A percentile compares a stretch with the other conserved stretches of the same genome.
phyloP scores from a whole-genome alignment of 106 monocot genomes.

The Dioscorea dumetorum region DNA sequence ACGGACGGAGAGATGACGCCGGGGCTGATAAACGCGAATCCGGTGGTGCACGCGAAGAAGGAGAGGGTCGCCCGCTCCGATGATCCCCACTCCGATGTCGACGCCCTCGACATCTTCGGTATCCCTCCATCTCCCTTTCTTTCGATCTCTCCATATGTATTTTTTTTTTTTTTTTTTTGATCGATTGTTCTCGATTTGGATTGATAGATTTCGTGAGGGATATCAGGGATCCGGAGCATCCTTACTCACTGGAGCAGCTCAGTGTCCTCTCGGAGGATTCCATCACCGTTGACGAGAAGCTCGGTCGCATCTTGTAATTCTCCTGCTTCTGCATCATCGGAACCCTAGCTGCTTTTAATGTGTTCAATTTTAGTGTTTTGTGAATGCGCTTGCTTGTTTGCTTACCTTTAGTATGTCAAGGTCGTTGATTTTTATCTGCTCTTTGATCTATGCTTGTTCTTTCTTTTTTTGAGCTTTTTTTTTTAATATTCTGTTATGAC shows the following conservation, averaged over 20 bases:
- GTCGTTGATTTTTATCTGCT: too few relatives aligned
- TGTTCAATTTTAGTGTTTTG: too few relatives aligned
- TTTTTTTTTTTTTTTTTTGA: not conserved
- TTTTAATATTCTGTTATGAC: too few relatives aligned
- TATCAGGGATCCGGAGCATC: slow-evolving; percentile 86
- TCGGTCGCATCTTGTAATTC: slow-evolving; percentile 48
- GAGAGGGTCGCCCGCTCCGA: slow-evolving; percentile 34
- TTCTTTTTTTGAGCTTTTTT: too few relatives aligned
- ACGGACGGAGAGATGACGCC: slow-evolving; percentile 44
- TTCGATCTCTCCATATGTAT: not conserved
- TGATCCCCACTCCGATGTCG: slow-evolving; percentile 31
- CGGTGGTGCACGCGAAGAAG: slow-evolving; percentile 65
- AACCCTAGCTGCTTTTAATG: not conserved
- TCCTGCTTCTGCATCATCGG: too few relatives aligned
- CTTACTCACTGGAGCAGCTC: slow-evolving; percentile 90
- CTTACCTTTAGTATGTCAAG: too few relatives aligned
- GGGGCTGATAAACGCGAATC: slow-evolving; percentile 73
- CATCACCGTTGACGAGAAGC: slow-evolving; percentile 72
- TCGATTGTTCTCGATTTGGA: slow-evolving; percentile 9
- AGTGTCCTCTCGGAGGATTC: slow-evolving; percentile 78
- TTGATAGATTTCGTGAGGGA: slow-evolving; percentile 63
- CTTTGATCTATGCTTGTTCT: too few relatives aligned
- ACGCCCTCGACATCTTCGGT: slow-evolving; percentile 59
- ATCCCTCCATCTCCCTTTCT: slow-evolving; percentile 11
- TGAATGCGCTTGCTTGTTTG: too few relatives aligned